Percentiles rank a stretch among this genome's conserved stretches.
phyloP scores from a whole-genome alignment of 1,284 basidiomycete genomes.

The Lentinula novae-zelandiae region DNA sequence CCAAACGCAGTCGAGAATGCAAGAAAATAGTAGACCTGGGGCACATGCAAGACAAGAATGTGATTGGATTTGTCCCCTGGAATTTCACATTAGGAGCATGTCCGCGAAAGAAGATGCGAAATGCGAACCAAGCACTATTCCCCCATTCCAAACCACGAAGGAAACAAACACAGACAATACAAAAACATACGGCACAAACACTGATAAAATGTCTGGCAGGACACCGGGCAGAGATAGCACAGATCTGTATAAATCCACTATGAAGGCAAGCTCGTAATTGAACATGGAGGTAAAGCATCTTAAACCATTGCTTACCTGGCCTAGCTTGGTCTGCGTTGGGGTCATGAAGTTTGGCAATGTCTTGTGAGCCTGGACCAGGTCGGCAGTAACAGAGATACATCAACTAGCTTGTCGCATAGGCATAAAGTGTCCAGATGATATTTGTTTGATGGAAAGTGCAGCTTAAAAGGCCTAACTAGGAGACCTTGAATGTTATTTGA shows the following conservation, averaged over 20 bases:
- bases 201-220: conserved; percentile 50
- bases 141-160: conserved; percentile 86
- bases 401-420: conserved; percentile 70
- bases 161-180: conserved; percentile 57
- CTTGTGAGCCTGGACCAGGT: conserved; percentile 31
- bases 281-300: conserved; percentile 8
- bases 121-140: conserved; percentile 81
- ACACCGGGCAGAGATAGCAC: conserved; percentile 47
- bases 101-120: conserved; percentile 1
- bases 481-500: conserved; percentile 20
- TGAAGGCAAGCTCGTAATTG: conserved; percentile 10
- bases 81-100: neutral
- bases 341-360: conserved; percentile 56
- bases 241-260: conserved; percentile 57
- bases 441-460: conserved; percentile 93
- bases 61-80: conserved; percentile 94
- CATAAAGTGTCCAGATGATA: conserved; percentile 86
- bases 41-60: conserved; percentile 76
- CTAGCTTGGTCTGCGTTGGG: conserved; percentile 60
- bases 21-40: conserved; percentile 86
- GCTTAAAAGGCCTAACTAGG: conserved; percentile 70
- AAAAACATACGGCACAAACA: conserved; percentile 59
- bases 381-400: conserved; percentile 61
- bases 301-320: conserved; percentile 39
- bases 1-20: conserved; percentile 74